Evolutionary conservation across 306 rosid species (phyloP).

Genomic region (Abrus pulchellus): DNA sequence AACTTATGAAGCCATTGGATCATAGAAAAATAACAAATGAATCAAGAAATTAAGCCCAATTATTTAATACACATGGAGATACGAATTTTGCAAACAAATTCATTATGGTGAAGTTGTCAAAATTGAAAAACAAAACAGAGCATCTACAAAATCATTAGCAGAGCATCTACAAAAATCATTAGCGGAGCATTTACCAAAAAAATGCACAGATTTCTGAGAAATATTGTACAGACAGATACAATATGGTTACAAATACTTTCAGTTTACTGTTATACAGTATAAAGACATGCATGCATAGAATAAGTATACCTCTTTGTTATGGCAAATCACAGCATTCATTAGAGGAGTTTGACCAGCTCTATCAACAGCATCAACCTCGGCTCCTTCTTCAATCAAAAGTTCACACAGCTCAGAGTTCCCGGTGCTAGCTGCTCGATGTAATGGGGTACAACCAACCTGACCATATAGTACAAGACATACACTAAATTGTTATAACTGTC

Average conservation of each 20-base stretch:
- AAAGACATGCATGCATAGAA: background rate
- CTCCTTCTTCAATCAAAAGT: constrained; percentile 91
- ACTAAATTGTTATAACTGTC: constrained; percentile 5
- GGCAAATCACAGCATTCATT: constrained; percentile 86
- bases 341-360: constrained; percentile 86
- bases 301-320: constrained; percentile 76
- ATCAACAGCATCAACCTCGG: constrained; percentile 87
- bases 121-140: background rate
- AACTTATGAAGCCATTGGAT: constrained; percentile 2
- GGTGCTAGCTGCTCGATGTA: constrained; percentile 95
- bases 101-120: constrained; percentile 19
- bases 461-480: constrained; percentile 26
- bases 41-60: background rate
- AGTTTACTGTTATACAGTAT: background rate
- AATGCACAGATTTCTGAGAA: background rate
- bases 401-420: constrained; percentile 89
- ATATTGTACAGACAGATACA: background rate
- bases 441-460: constrained; percentile 94
- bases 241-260: background rate
- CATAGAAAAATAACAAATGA: background rate
- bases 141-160: background rate
- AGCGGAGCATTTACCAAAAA: background rate
- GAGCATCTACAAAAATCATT: background rate
- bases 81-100: constrained; percentile 35
- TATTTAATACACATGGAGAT: background rate